Base-by-base conservation (phyloP, 192 early-diverging fungal genomes). In the Entomortierella chlamydospora region DNA sequence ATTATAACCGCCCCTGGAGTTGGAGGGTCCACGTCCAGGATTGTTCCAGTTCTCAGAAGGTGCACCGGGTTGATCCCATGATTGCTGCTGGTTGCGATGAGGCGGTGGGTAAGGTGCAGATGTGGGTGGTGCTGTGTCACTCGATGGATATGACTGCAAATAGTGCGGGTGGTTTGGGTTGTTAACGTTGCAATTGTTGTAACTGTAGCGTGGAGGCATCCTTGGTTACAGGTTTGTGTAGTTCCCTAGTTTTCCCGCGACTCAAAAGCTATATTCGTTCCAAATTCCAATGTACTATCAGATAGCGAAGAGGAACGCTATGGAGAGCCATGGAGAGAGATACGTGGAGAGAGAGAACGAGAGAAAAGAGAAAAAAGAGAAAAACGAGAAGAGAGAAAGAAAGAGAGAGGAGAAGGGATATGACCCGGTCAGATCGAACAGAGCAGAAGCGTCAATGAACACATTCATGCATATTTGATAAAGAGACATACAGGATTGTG, bases 141-240 rank as follows among this genome's bases (percentile, higher is more conserved):
- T 23, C n/a, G n/a, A n/a, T 31, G 72, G 72, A 30, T 18, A 20
- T 15, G 73, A 65, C 29, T 68, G 73, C 26, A 77, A 25, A 58
- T 77, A 77, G 28, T 63, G 57, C 17, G 73, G 73, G n/a, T 77
- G 58, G 56, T 77, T 77, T 30, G 73, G 73, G 22, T 77, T 77
- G 61, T 77, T 77, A 54, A 68, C 43, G 73, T 77, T 77, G 60
- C 73, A 63, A 45, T 77, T 77, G 52, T 77, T 77, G 56, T 56
- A 77, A 54, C 56, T 61, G 45, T 77, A 77, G 52, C 73, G 73
- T 22, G 73, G 73, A 30, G 73, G 73, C 73, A 77, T 74, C 26
- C 42, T 66, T 56, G 37, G 17, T 33, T 13, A 22, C n/a, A 56
- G 17, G 29, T 54, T 29, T 49, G 31, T 31, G 15, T 67, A 23